phyloP scores from a whole-genome alignment of 2,329 filamentous ascomycete genomes.

The Aspergillus versicolor region DNA sequence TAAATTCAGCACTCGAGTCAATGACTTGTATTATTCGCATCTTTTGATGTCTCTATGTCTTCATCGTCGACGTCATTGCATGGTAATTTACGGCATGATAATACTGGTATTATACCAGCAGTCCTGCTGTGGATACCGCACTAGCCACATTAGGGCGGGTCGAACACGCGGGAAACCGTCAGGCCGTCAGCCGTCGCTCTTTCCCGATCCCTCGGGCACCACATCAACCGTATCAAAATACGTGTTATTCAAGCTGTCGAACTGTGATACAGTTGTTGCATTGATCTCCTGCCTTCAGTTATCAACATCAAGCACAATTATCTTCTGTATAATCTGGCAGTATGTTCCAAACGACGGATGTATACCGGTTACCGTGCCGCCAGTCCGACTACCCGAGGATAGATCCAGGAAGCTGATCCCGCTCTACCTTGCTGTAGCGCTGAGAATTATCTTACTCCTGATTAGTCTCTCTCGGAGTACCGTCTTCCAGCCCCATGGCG shows the following conservation, averaged over 20 bases:
- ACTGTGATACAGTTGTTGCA: no score
- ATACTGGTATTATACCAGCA: background rate
- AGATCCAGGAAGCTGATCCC: background rate
- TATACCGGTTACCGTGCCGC: constrained; percentile 6
- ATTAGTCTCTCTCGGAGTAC: constrained; percentile 11
- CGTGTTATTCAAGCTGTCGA: no score
- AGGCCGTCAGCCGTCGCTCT: background rate
- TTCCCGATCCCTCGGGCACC: constrained; percentile 2
- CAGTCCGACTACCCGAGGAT: constrained; percentile 12
- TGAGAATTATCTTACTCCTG: constrained; percentile 3
- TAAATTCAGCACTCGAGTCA: no score
- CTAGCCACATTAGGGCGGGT: constrained; percentile 3
- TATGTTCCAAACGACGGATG: background rate
- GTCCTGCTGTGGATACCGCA: background rate
- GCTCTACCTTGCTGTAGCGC: background rate
- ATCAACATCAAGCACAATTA: background rate
- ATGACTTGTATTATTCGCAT: background rate
- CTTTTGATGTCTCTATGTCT: background rate
- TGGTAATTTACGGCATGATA: background rate
- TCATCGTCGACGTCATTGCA: background rate
- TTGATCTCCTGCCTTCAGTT: no score
- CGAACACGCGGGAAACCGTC: constrained; percentile 1
- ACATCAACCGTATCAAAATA: no score
- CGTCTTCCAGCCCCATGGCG: constrained; percentile 10
- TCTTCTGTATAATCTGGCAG: background rate